Evolutionary conservation across 2,329 filamentous ascomycete species (phyloP).

Genomic region (Aspergillus sp.): DNA sequence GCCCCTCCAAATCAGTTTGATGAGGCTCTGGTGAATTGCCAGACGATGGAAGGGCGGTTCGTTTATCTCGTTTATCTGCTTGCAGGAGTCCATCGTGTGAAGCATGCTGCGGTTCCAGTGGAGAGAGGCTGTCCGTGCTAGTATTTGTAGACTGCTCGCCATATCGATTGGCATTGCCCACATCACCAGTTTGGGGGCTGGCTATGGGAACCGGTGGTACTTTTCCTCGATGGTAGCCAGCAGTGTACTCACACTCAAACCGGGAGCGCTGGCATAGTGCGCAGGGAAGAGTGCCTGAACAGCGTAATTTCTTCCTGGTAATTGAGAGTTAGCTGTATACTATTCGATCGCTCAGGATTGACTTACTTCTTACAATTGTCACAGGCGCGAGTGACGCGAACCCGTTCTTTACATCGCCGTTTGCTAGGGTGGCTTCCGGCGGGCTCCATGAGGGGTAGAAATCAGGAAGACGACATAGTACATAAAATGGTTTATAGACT

Average conservation of each 20-base stretch:
- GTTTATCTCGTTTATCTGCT: constrained; percentile 2
- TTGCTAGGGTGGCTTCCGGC: constrained; percentile 5
- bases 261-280: constrained; percentile 9
- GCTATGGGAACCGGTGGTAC: constrained; percentile 10
- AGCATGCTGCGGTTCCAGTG: not conserved
- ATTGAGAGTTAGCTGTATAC: not conserved
- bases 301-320: constrained; percentile 17
- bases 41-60: not conserved
- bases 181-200: not conserved
- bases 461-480: not conserved
- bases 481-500: not conserved
- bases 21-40: constrained; percentile 16
- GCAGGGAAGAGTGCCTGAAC: constrained; percentile 17
- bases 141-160: not conserved
- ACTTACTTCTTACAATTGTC: constrained; percentile 16
- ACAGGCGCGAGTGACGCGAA: constrained; percentile 18
- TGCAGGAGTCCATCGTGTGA: not conserved
- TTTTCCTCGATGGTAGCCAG: constrained; percentile 16
- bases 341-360: not conserved
- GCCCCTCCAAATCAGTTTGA: constrained; percentile 18
- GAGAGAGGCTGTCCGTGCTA: not conserved
- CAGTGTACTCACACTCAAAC: constrained; percentile 12
- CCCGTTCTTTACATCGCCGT: constrained; percentile 15
- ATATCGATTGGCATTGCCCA: not conserved
- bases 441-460: constrained; percentile 4